phyloP scores from a whole-genome alignment of 108 stramenopile genomes.

The Skeletonema menzelii region DNA sequence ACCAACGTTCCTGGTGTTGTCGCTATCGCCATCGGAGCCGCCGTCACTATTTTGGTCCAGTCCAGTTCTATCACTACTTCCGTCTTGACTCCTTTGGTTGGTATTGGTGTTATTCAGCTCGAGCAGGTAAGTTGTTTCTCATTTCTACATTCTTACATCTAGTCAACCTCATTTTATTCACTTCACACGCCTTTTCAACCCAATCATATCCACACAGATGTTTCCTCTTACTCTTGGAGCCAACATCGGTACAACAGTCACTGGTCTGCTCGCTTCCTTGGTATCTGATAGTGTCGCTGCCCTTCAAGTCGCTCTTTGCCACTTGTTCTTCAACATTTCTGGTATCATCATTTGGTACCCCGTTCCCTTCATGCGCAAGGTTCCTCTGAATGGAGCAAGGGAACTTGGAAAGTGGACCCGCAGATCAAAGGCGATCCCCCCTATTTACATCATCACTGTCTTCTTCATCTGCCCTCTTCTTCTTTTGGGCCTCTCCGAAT shows the following conservation, averaged over 20 bases:
- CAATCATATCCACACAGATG: too few relatives aligned
- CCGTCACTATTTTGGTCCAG: conserved; percentile 83
- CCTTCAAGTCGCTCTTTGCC: conserved; percentile 76
- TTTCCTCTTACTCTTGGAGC: conserved; percentile 85
- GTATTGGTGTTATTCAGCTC: conserved; percentile 61
- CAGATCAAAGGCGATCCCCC: conserved; percentile 60
- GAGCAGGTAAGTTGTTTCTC: too few relatives aligned
- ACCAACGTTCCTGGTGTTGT: conserved; percentile 84
- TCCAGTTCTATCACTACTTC: conserved; percentile 80
- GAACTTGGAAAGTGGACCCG: conserved; percentile 65
- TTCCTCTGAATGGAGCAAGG: conserved; percentile 69
- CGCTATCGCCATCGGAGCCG: conserved; percentile 77
- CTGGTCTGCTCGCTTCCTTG: conserved; percentile 71
- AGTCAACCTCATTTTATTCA: too few relatives aligned
- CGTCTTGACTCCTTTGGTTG: conserved; percentile 83
- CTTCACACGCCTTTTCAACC: too few relatives aligned
- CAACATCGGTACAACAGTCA: conserved; percentile 87
- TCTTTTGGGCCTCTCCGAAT: conserved; percentile 58
- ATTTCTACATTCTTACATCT: too few relatives aligned
- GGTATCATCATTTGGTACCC: conserved; percentile 87
- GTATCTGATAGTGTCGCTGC: conserved; percentile 61
- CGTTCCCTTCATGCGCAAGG: conserved; percentile 69
- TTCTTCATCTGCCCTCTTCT: conserved; percentile 68
- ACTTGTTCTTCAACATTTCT: conserved; percentile 85
- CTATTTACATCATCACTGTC: conserved; percentile 70